A percentile compares a stretch with the other conserved stretches of the same genome.
These are phyloP conservation scores for Bacidia rubella DNA, from an alignment of 495 filamentous ascomycete genomes.

Conservation along the genomic window DNA sequence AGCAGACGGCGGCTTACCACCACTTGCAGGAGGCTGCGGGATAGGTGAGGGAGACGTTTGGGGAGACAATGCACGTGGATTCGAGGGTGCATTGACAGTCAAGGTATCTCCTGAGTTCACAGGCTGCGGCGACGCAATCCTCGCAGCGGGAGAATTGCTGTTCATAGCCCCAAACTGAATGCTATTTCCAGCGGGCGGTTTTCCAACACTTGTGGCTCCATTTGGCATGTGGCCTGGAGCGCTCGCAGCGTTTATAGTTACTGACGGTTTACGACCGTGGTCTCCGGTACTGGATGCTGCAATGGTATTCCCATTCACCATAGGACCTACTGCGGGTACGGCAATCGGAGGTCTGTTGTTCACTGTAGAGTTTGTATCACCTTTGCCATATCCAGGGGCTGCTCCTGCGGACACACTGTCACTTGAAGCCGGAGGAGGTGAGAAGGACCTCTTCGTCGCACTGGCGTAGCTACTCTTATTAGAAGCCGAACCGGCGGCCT, in stretches of 20 bases:
- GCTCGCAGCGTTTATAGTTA: slow-evolving; percentile 73
- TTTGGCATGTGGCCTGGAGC: slow-evolving; percentile 62
- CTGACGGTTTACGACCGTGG: slow-evolving; percentile 70
- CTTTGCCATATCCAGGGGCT: slow-evolving; percentile 65
- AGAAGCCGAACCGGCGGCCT: slow-evolving; percentile 44
- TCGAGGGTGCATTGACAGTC: slow-evolving; percentile 50
- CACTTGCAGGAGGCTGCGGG: slow-evolving; percentile 71
- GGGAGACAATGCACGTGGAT: slow-evolving; percentile 56
- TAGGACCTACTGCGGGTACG: slow-evolving; percentile 38
- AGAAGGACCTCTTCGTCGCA: slow-evolving; percentile 63
- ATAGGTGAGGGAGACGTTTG: slow-evolving; percentile 78
- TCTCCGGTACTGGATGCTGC: slow-evolving; percentile 43
- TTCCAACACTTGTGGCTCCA: slow-evolving; percentile 47
- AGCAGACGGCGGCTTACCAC: slow-evolving; percentile 65
- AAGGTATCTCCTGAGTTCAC: slow-evolving; percentile 40
- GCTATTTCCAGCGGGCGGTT: slow-evolving; percentile 45
- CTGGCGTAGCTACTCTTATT: slow-evolving; percentile 42
- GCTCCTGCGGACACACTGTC: slow-evolving; percentile 51
- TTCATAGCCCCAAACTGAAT: slow-evolving; percentile 67
- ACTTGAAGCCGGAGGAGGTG: slow-evolving; percentile 54
- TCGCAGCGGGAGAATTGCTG: slow-evolving; percentile 54
- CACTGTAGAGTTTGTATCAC: slow-evolving; percentile 60
- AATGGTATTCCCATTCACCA: slow-evolving; percentile 49
- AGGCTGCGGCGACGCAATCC: slow-evolving; percentile 43
- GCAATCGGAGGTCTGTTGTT: slow-evolving; percentile 71